phyloP scores from a whole-genome alignment of 1,284 basidiomycete genomes.

The Rhodotorula sp. region DNA sequence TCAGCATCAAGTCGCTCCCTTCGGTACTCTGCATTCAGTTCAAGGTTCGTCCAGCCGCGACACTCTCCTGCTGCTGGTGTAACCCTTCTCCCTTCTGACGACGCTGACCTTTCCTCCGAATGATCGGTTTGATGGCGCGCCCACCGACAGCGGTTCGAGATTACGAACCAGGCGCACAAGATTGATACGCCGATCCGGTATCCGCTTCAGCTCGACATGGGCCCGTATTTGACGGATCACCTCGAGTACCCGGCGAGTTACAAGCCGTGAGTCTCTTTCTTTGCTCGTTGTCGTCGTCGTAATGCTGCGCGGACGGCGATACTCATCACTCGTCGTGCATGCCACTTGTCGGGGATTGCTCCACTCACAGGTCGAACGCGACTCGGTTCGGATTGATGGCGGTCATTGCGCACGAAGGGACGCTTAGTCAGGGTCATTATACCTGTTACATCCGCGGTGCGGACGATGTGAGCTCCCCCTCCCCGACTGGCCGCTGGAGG shows the following conservation, averaged over 20 bases:
- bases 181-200: conserved; percentile 81
- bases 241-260: conserved; percentile 35
- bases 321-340: neutral
- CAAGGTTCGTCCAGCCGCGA: conserved; percentile 61
- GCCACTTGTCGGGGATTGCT: too few species aligned
- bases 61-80: too few species aligned
- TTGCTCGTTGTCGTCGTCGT: conserved; percentile 42
- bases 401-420: conserved; percentile 91
- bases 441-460: conserved; percentile 61
- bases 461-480: conserved; percentile 13
- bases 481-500: too few species aligned
- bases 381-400: conserved; percentile 80
- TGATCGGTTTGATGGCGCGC: neutral
- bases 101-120: neutral
- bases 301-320: neutral
- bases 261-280: conserved; percentile 45
- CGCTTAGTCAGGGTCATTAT: conserved; percentile 93
- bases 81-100: too few species aligned
- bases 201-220: conserved; percentile 81
- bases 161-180: conserved; percentile 62
- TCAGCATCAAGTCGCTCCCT: conserved; percentile 80
- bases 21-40: conserved; percentile 92
- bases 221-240: conserved; percentile 68
- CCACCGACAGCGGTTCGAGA: conserved; percentile 80
- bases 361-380: neutral